Percentiles rank a stretch among this genome's conserved stretches.
These are phyloP conservation scores for Trichoderma arundinaceum DNA, from an alignment of 2,329 filamentous ascomycete genomes.

Conservation along the genomic window DNA sequence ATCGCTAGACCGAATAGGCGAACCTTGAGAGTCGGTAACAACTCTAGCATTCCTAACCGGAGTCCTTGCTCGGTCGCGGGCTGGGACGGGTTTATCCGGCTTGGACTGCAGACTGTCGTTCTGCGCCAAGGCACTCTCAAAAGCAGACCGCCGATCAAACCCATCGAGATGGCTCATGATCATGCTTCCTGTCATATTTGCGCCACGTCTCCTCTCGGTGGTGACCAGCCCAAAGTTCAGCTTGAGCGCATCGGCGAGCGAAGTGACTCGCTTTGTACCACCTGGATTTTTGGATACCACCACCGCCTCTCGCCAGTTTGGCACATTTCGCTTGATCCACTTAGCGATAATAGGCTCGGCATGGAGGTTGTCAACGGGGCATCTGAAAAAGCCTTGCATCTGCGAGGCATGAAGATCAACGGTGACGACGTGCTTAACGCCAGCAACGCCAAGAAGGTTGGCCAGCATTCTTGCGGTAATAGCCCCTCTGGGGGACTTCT, in stretches of 20 bases:
- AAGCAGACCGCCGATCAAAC: conserved; percentile 54
- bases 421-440: conserved; percentile 96
- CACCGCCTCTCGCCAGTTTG: conserved; percentile 87
- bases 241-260: conserved; percentile 92
- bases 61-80: conserved; percentile 33
- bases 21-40: conserved; percentile 52
- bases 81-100: conserved; percentile 34
- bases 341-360: conserved; percentile 93
- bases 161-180: conserved; percentile 73
- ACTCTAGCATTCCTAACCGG: conserved; percentile 41
- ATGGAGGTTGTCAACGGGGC: conserved; percentile 95
- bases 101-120: conserved; percentile 35
- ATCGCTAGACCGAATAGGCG: conserved; percentile 47
- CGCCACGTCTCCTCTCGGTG: conserved; percentile 73
- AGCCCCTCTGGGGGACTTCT: conserved; percentile 94
- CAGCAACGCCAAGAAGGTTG: conserved; percentile 90
- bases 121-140: conserved; percentile 44
- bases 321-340: conserved; percentile 91
- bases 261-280: conserved; percentile 95
- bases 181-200: conserved; percentile 78
- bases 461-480: conserved; percentile 98
- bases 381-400: conserved; percentile 99
- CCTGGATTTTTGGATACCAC: conserved; percentile 98
- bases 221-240: conserved; percentile 97
- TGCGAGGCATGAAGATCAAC: conserved; percentile 96